Conservation (phyloP, 2,329 filamentous ascomycete genomes). For the Aspergillus pseudoterreus region DNA sequence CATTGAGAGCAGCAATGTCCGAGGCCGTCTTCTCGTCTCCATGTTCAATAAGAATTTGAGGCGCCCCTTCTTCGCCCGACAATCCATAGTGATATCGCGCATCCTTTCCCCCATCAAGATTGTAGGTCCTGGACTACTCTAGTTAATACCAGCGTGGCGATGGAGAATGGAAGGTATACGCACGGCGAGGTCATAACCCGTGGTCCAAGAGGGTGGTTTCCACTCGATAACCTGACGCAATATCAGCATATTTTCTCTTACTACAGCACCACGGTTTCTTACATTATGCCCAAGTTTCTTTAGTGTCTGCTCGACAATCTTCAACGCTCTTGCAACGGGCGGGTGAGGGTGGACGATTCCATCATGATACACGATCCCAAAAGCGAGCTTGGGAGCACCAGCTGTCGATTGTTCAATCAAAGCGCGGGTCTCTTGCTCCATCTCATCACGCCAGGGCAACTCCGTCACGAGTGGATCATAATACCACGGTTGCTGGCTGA, state of each 20-base stretch:
- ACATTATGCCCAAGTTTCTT: constrained; percentile 51
- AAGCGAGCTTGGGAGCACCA: constrained; percentile 42
- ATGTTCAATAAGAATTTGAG: constrained; percentile 39
- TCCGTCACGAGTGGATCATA: constrained; percentile 63
- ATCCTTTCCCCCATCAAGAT: constrained; percentile 50
- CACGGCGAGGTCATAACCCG: constrained; percentile 39
- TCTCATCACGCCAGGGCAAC: constrained; percentile 59
- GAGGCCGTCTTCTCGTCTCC: constrained; percentile 37
- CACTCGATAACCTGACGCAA: constrained; percentile 51
- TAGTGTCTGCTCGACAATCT: constrained; percentile 49
- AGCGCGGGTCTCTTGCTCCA: constrained; percentile 33
- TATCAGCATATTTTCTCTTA: not conserved
- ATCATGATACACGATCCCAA: constrained; percentile 55
- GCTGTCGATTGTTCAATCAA: constrained; percentile 35
- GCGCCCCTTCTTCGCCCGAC: constrained; percentile 53
- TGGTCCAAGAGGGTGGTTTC: constrained; percentile 51
- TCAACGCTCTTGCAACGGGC: constrained; percentile 54
- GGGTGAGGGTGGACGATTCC: constrained; percentile 52
- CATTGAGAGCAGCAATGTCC: constrained; percentile 48
- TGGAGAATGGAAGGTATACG: constrained; percentile 12
- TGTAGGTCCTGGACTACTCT: constrained; percentile 19
- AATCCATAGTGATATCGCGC: constrained; percentile 49
- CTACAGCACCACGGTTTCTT: not conserved
- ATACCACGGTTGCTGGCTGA: constrained; percentile 61
- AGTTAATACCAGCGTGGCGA: constrained; percentile 9